Conservation (phyloP, 2,329 filamentous ascomycete genomes). For the Trichoderma pleuroti region DNA sequence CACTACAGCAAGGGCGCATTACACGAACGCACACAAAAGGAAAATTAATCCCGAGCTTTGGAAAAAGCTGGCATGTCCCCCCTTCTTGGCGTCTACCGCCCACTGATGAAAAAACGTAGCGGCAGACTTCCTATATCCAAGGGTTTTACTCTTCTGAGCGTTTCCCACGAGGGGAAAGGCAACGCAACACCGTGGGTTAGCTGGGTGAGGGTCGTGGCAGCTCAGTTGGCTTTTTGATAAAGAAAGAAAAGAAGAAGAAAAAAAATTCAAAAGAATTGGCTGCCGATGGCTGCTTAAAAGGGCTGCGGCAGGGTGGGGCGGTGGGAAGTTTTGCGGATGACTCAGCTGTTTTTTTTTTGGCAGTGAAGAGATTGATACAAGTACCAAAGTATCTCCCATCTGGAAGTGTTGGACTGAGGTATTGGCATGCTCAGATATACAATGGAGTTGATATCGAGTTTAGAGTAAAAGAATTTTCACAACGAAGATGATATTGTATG, state of each 20-base stretch:
- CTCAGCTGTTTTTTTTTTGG: conserved; percentile 9
- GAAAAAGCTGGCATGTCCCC: conserved; percentile 47
- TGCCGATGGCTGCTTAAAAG: conserved; percentile 16
- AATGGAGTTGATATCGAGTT: neutral
- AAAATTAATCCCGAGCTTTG: neutral
- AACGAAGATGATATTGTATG: neutral
- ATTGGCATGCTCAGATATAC: neutral
- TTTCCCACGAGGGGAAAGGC: conserved; percentile 51
- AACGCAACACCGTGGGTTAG: conserved; percentile 57
- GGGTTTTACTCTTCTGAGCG: conserved; percentile 58
- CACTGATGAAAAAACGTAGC: conserved; percentile 41
- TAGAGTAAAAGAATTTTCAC: neutral
- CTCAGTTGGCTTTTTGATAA: conserved; percentile 64
- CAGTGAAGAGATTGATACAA: neutral
- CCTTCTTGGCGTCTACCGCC: conserved; percentile 59
- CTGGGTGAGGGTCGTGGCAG: conserved; percentile 62
- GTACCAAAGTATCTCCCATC: neutral
- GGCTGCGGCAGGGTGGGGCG: neutral
- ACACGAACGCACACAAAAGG: neutral
- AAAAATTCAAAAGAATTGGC: conserved; percentile 28
- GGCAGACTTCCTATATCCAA: conserved; percentile 63
- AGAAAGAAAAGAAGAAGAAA: conserved; percentile 42
- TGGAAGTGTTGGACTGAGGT: neutral
- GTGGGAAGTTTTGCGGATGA: conserved; percentile 18
- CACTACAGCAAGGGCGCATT: conserved; percentile 6